Conservation (phyloP, 768 basidiomycete genomes). For the Amyloporia xantha region DNA sequence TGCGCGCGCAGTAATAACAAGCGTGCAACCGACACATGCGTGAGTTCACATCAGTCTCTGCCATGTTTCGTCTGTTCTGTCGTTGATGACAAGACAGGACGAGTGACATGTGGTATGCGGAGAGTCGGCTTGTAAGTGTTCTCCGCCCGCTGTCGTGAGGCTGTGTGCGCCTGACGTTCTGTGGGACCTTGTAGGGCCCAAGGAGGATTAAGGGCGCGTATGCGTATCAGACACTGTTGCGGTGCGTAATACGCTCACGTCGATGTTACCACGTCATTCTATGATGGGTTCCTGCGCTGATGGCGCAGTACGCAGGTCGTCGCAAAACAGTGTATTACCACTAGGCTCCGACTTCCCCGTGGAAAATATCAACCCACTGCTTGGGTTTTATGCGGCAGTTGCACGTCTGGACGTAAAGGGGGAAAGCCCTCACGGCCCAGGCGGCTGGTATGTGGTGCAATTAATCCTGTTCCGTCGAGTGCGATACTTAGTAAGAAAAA, state of each 20-base stretch:
- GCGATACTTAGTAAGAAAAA: neutral
- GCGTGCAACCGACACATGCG: conserved; percentile 92
- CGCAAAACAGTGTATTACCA: conserved; percentile 52
- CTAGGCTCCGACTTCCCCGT: conserved; percentile 95
- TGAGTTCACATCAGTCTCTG: conserved; percentile 31
- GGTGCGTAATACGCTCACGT: conserved; percentile 37
- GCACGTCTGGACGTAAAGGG: conserved; percentile 65
- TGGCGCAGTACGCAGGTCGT: conserved; percentile 30
- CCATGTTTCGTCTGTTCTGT: neutral
- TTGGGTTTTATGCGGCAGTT: conserved; percentile 87
- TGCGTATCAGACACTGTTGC: conserved; percentile 74
- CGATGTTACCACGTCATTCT: neutral
- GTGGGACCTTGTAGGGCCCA: conserved; percentile 45
- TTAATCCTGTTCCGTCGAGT: too few species aligned
- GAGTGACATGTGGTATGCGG: conserved; percentile 92
- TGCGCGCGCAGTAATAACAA: conserved; percentile 66
- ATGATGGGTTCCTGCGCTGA: neutral
- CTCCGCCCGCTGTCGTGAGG: neutral
- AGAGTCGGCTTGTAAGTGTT: conserved; percentile 59
- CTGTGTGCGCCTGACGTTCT: neutral
- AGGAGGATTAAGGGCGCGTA: conserved; percentile 85
- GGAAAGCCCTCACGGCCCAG: conserved; percentile 72
- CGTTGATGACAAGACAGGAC: conserved; percentile 37
- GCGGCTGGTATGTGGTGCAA: conserved; percentile 64
- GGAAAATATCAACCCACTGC: conserved; percentile 82